phyloP scores from a whole-genome alignment of 2,329 filamentous ascomycete species.

The Diplodia mutila region DNA sequence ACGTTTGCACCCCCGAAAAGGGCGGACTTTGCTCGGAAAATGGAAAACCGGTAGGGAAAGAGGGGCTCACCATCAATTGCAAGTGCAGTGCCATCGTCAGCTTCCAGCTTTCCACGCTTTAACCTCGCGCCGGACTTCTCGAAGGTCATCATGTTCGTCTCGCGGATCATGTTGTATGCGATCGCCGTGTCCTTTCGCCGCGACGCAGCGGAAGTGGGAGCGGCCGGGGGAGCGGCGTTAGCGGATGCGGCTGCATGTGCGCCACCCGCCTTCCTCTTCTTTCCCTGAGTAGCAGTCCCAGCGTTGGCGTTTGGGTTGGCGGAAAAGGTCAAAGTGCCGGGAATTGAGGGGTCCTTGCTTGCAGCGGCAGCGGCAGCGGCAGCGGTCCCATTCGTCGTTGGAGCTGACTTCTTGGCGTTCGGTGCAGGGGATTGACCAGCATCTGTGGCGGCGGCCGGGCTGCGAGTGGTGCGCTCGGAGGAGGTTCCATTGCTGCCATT shows the following conservation, averaged over 20 bases:
- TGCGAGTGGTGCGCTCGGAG: conserved; percentile 45
- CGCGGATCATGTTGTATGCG: conserved; percentile 52
- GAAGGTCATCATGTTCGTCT: conserved; percentile 90
- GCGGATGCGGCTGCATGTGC: conserved; percentile 16
- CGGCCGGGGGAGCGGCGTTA: conserved; percentile 28
- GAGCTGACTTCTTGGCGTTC: conserved; percentile 44
- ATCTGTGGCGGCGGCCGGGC: conserved; percentile 38
- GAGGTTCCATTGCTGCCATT: conserved; percentile 62
- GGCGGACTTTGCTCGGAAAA: background rate
- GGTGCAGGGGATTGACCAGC: conserved; percentile 36
- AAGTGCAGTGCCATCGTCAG: conserved; percentile 87
- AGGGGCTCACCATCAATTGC: conserved; percentile 76
- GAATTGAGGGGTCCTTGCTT: conserved; percentile 50
- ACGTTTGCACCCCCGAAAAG: background rate
- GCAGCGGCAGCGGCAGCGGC: conserved; percentile 31
- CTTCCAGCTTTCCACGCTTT: conserved; percentile 64
- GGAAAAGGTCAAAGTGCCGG: conserved; percentile 63
- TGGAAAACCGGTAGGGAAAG: background rate
- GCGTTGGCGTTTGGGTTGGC: conserved; percentile 48
- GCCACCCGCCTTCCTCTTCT: conserved; percentile 23
- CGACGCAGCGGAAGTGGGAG: conserved; percentile 41
- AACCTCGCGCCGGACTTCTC: conserved; percentile 60
- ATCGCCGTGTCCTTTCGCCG: conserved; percentile 43
- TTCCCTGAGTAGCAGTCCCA: conserved; percentile 19
- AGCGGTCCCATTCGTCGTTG: conserved; percentile 43